A percentile compares a stretch with the other conserved stretches of the same genome.
Conservation (phyloP, 208 protist species). For the Porcisia deanei region DNA sequence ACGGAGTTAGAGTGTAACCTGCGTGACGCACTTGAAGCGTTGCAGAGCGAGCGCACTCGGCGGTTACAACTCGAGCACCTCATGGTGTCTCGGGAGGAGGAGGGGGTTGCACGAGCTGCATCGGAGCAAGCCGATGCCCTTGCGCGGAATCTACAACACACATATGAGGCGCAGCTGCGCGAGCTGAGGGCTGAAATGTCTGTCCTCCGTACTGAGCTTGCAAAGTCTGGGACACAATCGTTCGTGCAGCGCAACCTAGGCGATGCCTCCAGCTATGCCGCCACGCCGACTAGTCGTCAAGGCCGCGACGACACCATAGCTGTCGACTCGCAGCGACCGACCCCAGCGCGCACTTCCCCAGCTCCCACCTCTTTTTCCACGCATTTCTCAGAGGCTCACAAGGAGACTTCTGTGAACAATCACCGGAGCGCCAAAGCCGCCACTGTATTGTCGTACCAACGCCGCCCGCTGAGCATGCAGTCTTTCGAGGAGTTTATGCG, state of each 20-base stretch:
- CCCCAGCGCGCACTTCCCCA: slow-evolving; percentile 2
- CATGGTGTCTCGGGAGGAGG: slow-evolving; percentile 17
- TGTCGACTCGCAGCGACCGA: neutral
- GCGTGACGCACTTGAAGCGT: slow-evolving; percentile 27
- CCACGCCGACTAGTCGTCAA: neutral
- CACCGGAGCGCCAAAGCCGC: neutral
- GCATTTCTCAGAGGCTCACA: neutral
- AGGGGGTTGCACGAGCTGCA: slow-evolving; percentile 3
- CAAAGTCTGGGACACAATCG: slow-evolving; percentile 3
- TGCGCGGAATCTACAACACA: slow-evolving; percentile 6
- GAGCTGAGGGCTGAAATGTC: slow-evolving; percentile 28
- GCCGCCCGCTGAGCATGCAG: slow-evolving; percentile 4
- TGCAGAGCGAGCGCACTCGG: slow-evolving; percentile 40
- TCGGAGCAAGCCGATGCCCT: neutral
- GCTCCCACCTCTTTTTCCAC: neutral
- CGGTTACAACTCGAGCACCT: slow-evolving; percentile 31
- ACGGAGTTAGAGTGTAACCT: slow-evolving; percentile 31
- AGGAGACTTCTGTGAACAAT: neutral
- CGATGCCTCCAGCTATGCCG: neutral
- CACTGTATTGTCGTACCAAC: neutral
- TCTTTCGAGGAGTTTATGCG: slow-evolving; percentile 82
- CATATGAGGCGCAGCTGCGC: slow-evolving; percentile 25
- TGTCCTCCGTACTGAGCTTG: slow-evolving; percentile 14
- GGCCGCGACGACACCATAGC: neutral
- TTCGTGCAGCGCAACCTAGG: neutral